Percentiles rank a stretch among this genome's conserved stretches.
These are phyloP conservation scores for Salvia hispanica DNA, from an alignment of 257 asterid genomes.

Conservation along the genomic window DNA sequence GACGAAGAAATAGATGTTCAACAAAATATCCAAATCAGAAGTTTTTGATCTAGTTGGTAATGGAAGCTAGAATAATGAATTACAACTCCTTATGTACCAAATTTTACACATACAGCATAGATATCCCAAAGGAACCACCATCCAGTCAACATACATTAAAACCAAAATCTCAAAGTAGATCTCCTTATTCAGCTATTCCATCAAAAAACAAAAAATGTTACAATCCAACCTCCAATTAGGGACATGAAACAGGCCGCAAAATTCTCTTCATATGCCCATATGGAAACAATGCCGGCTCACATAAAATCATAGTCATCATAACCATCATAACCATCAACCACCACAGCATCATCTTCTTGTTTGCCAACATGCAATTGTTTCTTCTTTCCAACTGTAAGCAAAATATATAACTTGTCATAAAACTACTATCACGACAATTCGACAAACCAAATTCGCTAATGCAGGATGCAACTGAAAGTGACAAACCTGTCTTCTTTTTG, in stretches of 20 bases:
- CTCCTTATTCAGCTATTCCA: constrained; percentile 32
- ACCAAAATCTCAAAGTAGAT: constrained; percentile 21
- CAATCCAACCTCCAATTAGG: constrained; percentile 42
- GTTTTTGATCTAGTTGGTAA: neutral
- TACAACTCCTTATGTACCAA: neutral
- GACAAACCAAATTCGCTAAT: neutral
- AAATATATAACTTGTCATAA: constrained; percentile 16
- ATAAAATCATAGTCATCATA: constrained; percentile 84
- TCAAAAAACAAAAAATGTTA: constrained; percentile 16
- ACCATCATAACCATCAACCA: constrained; percentile 49
- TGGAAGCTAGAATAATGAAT: neutral
- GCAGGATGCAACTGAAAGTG: neutral
- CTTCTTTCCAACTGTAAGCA: constrained; percentile 77
- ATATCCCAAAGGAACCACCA: neutral
- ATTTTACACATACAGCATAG: constrained; percentile 16
- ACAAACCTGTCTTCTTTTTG: constrained; percentile 83
- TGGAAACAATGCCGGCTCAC: constrained; percentile 44
- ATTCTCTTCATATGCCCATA: constrained; percentile 38
- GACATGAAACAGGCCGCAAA: constrained; percentile 37
- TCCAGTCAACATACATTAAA: constrained; percentile 22
- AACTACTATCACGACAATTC: neutral
- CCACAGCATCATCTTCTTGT: constrained; percentile 62
- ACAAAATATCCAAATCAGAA: neutral
- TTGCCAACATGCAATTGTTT: constrained; percentile 71
- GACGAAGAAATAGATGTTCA: neutral